A percentile compares a stretch with the other conserved stretches of the same genome.
Conservation (phyloP, 305 asterid species). For the Andrographis paniculata region DNA sequence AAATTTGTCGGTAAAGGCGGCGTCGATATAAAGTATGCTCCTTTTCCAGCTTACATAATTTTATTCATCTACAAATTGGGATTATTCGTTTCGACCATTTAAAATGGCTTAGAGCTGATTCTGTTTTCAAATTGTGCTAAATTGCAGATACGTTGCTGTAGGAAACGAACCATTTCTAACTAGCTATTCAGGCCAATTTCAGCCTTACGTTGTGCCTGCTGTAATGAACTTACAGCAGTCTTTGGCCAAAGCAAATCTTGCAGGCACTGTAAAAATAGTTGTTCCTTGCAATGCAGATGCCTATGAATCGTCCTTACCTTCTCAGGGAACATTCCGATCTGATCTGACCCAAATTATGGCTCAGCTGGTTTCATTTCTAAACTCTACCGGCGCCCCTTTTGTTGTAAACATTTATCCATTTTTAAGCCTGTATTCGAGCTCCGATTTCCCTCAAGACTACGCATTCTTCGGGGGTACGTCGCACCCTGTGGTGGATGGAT, state of each 20-base stretch:
- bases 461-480: constrained; percentile 83
- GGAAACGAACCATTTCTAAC: constrained; percentile 90
- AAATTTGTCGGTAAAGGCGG: constrained; percentile 63
- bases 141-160: constrained; percentile 73
- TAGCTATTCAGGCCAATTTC: constrained; percentile 71
- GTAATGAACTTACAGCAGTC: constrained; percentile 66
- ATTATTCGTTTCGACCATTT: background rate
- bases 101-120: background rate
- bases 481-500: constrained; percentile 70
- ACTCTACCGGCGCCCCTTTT: constrained; percentile 81
- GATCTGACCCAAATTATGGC: constrained; percentile 69
- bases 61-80: too few species aligned
- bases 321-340: constrained; percentile 85
- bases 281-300: constrained; percentile 99
- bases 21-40: constrained; percentile 58
- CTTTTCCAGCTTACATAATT: background rate
- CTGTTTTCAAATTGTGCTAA: constrained; percentile 14
- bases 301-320: constrained; percentile 74
- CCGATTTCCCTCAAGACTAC: constrained; percentile 90
- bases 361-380: constrained; percentile 71
- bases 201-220: constrained; percentile 68
- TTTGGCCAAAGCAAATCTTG: constrained; percentile 61
- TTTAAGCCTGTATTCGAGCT: constrained; percentile 69
- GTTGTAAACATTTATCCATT: constrained; percentile 87
- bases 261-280: constrained; percentile 58